Conservation (phyloP, 1,284 basidiomycete species). For the Peniophora sp. region DNA sequence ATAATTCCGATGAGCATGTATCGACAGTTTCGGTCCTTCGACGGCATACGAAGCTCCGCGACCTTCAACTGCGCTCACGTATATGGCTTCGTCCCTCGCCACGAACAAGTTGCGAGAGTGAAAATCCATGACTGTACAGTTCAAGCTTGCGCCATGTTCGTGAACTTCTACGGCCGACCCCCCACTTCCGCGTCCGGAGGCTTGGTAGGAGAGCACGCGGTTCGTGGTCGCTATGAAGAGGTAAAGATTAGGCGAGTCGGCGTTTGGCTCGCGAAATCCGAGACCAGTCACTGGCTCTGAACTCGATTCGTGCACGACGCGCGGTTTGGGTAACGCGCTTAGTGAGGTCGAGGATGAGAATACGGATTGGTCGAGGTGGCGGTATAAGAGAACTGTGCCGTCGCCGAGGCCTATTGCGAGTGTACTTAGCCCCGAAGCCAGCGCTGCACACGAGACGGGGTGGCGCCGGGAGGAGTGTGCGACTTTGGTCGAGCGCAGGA, state of each 20-base stretch:
- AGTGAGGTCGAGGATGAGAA: constrained; percentile 53
- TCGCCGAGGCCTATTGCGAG: constrained; percentile 90
- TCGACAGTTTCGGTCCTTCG: constrained; percentile 71
- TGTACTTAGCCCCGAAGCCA: constrained; percentile 77
- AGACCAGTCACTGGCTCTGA: constrained; percentile 89
- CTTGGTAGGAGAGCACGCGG: constrained; percentile 71
- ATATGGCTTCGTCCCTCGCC: constrained; percentile 89
- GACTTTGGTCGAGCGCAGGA: constrained; percentile 74
- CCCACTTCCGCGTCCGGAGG: constrained; percentile 70
- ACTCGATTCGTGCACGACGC: constrained; percentile 68
- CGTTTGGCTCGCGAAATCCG: constrained; percentile 66
- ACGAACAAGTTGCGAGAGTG: constrained; percentile 70
- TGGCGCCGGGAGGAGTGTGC: constrained; percentile 63
- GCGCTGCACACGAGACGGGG: constrained; percentile 78
- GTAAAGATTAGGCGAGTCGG: constrained; percentile 41
- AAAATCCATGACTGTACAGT: constrained; percentile 80
- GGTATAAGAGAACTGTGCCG: constrained; percentile 89
- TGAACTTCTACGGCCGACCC: constrained; percentile 66
- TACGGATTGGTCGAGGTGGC: constrained; percentile 85
- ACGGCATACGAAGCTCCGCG: constrained; percentile 85
- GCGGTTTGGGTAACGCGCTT: constrained; percentile 72
- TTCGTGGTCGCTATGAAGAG: constrained; percentile 88
- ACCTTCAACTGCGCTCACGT: constrained; percentile 79
- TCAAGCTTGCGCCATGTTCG: constrained; percentile 78
- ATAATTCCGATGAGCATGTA: constrained; percentile 74